Conservation (phyloP, 2,329 filamentous ascomycete genomes). For the Neofusicoccum cordaticola region DNA sequence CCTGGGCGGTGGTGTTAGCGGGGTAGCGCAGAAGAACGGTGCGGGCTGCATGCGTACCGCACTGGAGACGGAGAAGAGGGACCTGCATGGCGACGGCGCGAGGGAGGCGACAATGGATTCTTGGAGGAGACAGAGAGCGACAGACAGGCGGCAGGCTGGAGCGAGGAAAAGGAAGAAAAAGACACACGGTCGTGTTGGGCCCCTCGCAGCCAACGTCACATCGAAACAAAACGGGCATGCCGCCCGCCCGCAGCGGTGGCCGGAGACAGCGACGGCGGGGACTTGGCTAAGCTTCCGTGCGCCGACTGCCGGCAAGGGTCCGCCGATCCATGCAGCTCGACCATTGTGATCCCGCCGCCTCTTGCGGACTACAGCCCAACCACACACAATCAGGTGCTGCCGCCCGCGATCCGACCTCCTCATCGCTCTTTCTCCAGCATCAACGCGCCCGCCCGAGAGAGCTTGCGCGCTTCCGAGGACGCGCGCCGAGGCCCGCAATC, state of each 20-base stretch:
- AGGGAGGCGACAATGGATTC: not conserved
- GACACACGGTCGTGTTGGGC: not conserved
- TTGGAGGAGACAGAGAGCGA: not conserved
- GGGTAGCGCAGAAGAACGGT: constrained; percentile 22
- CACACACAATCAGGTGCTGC: not conserved
- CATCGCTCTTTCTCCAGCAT: not conserved
- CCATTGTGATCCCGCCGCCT: not conserved
- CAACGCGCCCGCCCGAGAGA: not conserved
- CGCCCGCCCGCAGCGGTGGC: not conserved
- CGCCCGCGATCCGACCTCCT: not conserved
- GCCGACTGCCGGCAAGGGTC: not conserved
- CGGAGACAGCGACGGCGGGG: not conserved
- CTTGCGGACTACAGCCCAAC: not conserved
- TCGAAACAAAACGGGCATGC: not conserved
- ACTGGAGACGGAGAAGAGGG: constrained; percentile 80
- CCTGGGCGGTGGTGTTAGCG: constrained; percentile 52
- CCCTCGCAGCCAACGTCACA: constrained; percentile 11
- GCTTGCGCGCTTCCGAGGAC: not conserved
- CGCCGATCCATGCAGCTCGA: not conserved
- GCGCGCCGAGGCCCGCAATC: not conserved
- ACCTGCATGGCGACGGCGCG: constrained; percentile 59
- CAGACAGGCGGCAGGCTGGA: not conserved
- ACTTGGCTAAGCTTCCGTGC: not conserved
- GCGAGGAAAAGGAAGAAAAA: not conserved
- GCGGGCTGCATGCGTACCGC: constrained; percentile 47